Evolutionary conservation across 140 eudicot genomes (phyloP), one percentile per base, ranked within the genome.

Genomic region (Ambrosia hybrid): DNA sequence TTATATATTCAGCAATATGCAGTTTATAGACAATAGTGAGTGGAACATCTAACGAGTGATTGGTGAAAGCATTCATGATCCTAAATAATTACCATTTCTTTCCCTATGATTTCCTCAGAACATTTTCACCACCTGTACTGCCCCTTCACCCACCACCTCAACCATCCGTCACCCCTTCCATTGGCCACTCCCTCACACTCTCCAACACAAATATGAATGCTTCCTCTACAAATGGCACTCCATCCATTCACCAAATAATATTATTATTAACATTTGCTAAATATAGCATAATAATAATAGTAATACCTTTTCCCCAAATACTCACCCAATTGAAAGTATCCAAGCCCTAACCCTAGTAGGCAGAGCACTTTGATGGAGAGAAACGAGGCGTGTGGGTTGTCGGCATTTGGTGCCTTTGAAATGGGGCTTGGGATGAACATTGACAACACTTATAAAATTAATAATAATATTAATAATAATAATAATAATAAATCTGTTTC

Each of bases 91-190:
- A 34, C 21, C 4, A 13, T 46, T 26, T 58, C 67, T 57, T 71
- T 57, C 76, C 67, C 67, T 15, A 63, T 52, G 52, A 64, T 64
- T 65, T 73, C 34, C 2, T 66, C 79, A 75, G 79, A 67, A 37
- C 3, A 13, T 3, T 43, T 75, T 1, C 39, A 75, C 30, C 79
- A 75, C 74, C 74, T 75, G 79, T 75, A 66, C 74, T 16, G 51
- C n/a, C 76, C 78, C 71, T 52, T 51, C 72, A n/a, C 15, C 3
- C 71, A 61, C 86, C 86, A 80, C 73, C 79, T 81, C 85, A 65
- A 41, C 75, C 52, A 48, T 72, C 52, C 83, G 77, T 77, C 78
- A 61, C 10, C 41, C 5, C 51, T 57, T 12, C 59, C 57, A 76
- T 79, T 75, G 74, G 77, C 70, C 85, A 34, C 14, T 51, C 1